These are phyloP conservation scores for Echeveria elegans DNA, from an alignment of 164 flowering plant genomes.

Conservation along the genomic window DNA sequence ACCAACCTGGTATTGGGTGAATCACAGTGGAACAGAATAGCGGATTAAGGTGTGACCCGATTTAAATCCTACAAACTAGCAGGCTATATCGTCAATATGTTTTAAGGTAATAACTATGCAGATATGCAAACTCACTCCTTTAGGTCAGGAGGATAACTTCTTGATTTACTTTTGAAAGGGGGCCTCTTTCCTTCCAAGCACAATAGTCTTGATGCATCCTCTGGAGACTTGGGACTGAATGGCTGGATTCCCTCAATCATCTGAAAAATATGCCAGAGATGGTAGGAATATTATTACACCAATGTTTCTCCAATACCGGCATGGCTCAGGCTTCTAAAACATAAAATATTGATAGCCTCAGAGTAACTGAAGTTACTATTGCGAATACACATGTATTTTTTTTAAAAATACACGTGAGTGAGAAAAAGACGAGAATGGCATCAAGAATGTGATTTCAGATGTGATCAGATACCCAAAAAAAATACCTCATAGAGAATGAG, in stretches of 20 bases:
- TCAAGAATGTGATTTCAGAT: not conserved
- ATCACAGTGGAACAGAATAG: not conserved
- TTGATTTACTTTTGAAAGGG: conserved; percentile 50
- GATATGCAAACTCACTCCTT: conserved; percentile 60
- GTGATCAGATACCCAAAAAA: not conserved
- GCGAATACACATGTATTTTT: no score
- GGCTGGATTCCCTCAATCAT: conserved; percentile 84
- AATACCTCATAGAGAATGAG: conserved; percentile 79
- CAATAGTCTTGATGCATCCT: conserved; percentile 57
- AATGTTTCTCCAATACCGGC: no score
- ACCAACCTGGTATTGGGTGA: conserved; percentile 50
- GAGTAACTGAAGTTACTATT: no score
- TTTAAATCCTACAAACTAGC: not conserved
- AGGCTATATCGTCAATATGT: not conserved
- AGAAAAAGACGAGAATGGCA: no score
- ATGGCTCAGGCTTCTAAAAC: no score
- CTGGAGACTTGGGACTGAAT: conserved; percentile 71
- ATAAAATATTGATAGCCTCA: no score
- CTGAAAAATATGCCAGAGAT: conserved; percentile 27
- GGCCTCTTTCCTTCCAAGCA: conserved; percentile 76
- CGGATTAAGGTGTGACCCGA: not conserved
- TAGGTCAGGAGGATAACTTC: conserved; percentile 64
- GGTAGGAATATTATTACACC: no score
- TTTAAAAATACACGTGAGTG: no score
- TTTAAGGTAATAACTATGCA: no score